phyloP scores from a whole-genome alignment of 106 monocot species.

The Dendrobium nobile region DNA sequence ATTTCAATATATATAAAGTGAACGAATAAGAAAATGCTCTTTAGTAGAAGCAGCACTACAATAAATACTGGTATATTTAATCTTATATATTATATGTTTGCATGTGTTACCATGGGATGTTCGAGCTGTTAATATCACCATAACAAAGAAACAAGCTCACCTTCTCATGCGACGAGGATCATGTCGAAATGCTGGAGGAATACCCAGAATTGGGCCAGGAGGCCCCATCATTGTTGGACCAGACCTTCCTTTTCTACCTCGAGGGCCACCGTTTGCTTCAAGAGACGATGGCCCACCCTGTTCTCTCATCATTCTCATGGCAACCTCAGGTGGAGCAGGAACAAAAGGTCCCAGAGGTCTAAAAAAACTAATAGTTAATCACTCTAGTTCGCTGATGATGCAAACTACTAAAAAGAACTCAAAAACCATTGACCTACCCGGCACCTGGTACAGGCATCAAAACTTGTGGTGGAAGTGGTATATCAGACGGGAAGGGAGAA shows the following conservation, averaged over 20 bases:
- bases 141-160: slow-evolving; percentile 17
- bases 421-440: slow-evolving; percentile 41
- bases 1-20: too few species aligned
- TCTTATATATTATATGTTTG: neutral
- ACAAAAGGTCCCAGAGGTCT: slow-evolving; percentile 96
- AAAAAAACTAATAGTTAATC: neutral
- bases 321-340: slow-evolving; percentile 94
- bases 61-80: neutral
- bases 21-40: neutral
- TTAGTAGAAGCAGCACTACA: neutral
- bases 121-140: neutral
- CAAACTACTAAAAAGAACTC: neutral
- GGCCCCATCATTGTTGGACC: slow-evolving; percentile 35
- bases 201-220: slow-evolving; percentile 54
- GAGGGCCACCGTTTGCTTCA: slow-evolving; percentile 57
- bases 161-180: slow-evolving; percentile 90
- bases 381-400: neutral
- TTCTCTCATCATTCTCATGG: slow-evolving; percentile 92
- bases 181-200: slow-evolving; percentile 56
- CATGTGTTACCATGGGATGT: neutral
- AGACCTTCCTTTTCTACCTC: slow-evolving; percentile 49
- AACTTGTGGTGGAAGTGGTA: slow-evolving; percentile 68
- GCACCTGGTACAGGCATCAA: slow-evolving; percentile 98
- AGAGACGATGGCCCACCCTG: slow-evolving; percentile 65
- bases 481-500: slow-evolving; percentile 64